Conservation (phyloP, 345 rosid species). For the Nephelium lappaceum region DNA sequence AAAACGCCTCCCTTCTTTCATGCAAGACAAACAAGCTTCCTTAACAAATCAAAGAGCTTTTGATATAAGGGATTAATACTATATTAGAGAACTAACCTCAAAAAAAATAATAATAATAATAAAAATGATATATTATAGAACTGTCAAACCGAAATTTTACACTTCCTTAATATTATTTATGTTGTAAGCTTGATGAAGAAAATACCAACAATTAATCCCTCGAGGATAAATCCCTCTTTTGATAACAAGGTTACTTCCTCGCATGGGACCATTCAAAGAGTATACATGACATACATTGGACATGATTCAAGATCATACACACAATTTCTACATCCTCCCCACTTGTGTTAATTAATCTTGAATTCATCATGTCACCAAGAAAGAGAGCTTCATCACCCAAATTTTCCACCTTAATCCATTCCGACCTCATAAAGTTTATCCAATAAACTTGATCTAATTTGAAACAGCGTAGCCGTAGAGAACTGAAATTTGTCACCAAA, state of each 20-base stretch:
- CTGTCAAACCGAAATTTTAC: too few relatives aligned
- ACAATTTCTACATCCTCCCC: constrained; percentile 6
- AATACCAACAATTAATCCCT: constrained; percentile 2
- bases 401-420: constrained; percentile 12
- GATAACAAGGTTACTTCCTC: background rate
- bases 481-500: background rate
- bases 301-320: background rate
- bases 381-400: background rate
- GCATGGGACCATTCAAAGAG: constrained; percentile 1
- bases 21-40: too few relatives aligned
- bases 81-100: too few relatives aligned
- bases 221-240: background rate
- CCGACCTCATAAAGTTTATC: background rate
- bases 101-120: too few relatives aligned
- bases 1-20: too few relatives aligned
- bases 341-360: background rate
- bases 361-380: background rate
- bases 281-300: background rate
- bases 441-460: background rate
- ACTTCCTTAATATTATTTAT: background rate
- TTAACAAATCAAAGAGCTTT: too few relatives aligned
- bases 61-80: too few relatives aligned
- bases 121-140: too few relatives aligned
- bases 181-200: background rate
- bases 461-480: background rate